Base-by-base conservation (phyloP, 2,329 filamentous ascomycete species). In the Hypoxylon sp. region DNA sequence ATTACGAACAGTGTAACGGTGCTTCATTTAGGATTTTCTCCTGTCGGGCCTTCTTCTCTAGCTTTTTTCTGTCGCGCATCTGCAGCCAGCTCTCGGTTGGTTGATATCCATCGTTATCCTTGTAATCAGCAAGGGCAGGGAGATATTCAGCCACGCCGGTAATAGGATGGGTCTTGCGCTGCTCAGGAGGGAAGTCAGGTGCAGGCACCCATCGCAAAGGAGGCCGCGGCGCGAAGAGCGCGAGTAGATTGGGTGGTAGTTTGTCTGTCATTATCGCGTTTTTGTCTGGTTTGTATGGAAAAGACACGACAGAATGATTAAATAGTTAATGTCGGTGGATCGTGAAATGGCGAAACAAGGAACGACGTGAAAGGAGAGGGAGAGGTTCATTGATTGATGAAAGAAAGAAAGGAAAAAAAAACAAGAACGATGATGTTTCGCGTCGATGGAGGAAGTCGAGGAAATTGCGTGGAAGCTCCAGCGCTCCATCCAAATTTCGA, bases 41-140 rank as follows among this genome's bases (percentile, higher is more conserved):
- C 67, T 92, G 83, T 60, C 86, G 85, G 66, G 89, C 86, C 80
- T 91, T 88, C 83, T 94, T 94, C 84, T 98, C 95, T 48, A 86
- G 80, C 84, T 92, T 94, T 79, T 93, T 88, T 71, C 94, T 91
- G 81, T 97, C 93, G 82, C 93, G 92, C 76, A 88, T 87, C 83
- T 98, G 90, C 74, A 98, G 86, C 94, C 94, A 97, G 80, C 94
- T 97, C 82, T 98, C 96, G 0, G 94, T 97, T 3, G 94, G 91
- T 60, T 89, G 83, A 77, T 94, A 97, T 5, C 87, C 85, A 72
- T 94, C 91, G 9, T 90, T 90, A 74, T 94, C 89, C 78, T 92
- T 92, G 82, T 97, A 95, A 58, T 92, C 88, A 67, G 91, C 84
- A 39, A 97, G 84, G 24, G 90, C 90, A 17, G 90, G 87, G 22